A percentile compares a stretch with the other conserved stretches of the same genome.
Conservation (phyloP, 352 stramenopile genomes). For the Halophytophthora polymorphica region DNA sequence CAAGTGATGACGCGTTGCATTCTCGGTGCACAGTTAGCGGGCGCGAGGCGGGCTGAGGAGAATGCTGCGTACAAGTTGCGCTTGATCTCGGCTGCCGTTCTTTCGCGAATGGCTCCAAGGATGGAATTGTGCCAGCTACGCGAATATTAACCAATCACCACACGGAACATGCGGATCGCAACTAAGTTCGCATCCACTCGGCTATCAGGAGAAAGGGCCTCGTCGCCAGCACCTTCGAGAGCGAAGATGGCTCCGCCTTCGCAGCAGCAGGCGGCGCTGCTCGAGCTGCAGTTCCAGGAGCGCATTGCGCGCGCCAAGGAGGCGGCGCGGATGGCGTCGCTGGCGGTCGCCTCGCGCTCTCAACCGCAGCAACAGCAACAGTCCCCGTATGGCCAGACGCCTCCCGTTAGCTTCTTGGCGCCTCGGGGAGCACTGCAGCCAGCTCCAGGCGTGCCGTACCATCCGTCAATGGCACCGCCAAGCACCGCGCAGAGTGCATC, state of each 20-base stretch:
- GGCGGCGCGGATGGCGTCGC: constrained; percentile 46
- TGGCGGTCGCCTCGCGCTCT: constrained; percentile 29
- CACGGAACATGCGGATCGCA: too few species aligned
- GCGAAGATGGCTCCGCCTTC: not conserved
- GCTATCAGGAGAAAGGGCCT: not conserved
- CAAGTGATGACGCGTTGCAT: too few species aligned
- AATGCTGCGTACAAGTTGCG: too few species aligned
- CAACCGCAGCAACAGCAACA: not conserved
- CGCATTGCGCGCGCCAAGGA: constrained; percentile 56
- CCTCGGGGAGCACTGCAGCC: constrained; percentile 1
- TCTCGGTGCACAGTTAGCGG: too few species aligned
- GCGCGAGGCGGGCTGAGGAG: too few species aligned
- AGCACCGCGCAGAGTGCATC: not conserved
- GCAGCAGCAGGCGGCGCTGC: constrained; percentile 16
- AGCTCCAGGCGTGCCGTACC: constrained; percentile 12
- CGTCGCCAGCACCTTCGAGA: not conserved
- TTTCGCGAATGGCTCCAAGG: too few species aligned
- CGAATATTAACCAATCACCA: too few species aligned
- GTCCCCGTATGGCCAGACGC: too few species aligned
- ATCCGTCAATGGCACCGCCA: constrained; percentile 5
- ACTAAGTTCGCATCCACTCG: too few species aligned
- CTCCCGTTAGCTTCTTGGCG: too few species aligned
- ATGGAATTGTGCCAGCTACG: too few species aligned
- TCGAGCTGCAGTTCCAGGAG: constrained; percentile 48
- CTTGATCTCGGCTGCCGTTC: too few species aligned